Evolutionary conservation across 306 rosid species (phyloP).

Genomic region (Dryas octopetala): DNA sequence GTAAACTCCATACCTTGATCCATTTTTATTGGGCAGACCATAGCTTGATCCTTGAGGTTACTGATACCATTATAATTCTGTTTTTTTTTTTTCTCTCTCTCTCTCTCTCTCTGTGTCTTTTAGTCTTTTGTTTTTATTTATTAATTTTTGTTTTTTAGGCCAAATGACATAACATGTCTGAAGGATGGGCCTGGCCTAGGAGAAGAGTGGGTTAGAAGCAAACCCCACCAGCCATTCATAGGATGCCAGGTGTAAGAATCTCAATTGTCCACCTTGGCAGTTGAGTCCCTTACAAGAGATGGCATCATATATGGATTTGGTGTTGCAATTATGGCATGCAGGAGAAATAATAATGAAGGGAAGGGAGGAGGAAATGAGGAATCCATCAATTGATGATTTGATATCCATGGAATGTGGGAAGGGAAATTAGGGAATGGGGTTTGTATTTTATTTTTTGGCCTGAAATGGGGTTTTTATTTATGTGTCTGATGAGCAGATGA

Average conservation of each 20-base stretch:
- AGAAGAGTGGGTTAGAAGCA: conserved; percentile 43
- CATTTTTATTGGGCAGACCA: not conserved
- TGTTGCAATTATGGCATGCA: conserved; percentile 42
- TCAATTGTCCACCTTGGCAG: conserved; percentile 20
- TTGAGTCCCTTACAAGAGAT: conserved; percentile 52
- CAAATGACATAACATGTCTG: not conserved
- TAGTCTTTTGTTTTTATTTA: not conserved
- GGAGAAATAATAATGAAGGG: conserved; percentile 17
- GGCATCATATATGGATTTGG: conserved; percentile 23
- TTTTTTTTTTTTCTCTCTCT: too few species aligned
- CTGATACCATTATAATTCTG: conserved; percentile 19
- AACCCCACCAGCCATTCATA: conserved; percentile 32
- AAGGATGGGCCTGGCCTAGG: conserved; percentile 29
- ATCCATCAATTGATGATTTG: too few species aligned
- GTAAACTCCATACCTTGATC: conserved; percentile 7
- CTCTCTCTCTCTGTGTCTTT: not conserved
- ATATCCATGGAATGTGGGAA: conserved; percentile 11
- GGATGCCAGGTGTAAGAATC: conserved; percentile 29
- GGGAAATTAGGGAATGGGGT: conserved; percentile 5
- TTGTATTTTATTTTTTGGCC: not conserved
- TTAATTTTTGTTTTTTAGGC: not conserved
- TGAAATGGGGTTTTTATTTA: not conserved
- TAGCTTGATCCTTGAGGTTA: conserved; percentile 1
- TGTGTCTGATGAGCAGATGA: not conserved
- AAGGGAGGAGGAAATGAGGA: not conserved